Percentiles rank a stretch among this genome's conserved stretches.
Conservation (phyloP, 164 flowering plant species). For the Magnolia officinalis region DNA sequence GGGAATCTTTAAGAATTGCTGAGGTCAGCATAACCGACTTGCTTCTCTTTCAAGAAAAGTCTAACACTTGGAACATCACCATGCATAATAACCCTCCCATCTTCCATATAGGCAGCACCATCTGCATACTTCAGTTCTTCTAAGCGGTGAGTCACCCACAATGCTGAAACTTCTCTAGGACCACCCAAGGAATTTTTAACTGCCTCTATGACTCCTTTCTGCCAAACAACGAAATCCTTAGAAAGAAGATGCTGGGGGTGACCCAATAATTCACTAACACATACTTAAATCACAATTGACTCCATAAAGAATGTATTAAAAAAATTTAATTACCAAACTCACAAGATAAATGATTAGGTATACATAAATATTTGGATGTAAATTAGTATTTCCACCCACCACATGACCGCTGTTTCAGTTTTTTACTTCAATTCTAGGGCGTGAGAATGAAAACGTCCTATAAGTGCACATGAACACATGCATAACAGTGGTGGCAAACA, state of each 20-base stretch:
- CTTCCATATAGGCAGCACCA: constrained; percentile 94
- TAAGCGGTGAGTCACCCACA: constrained; percentile 93
- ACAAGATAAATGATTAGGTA: background rate
- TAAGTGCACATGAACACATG: too few relatives aligned
- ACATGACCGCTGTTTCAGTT: too few relatives aligned
- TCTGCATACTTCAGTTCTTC: constrained; percentile 93
- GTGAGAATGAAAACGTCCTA: too few relatives aligned
- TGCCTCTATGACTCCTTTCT: constrained; percentile 84
- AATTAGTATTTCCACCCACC: too few relatives aligned
- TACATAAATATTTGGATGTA: background rate
- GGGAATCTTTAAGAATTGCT: constrained; percentile 23
- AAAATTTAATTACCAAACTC: too few relatives aligned
- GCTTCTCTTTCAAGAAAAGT: constrained; percentile 40
- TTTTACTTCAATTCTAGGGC: too few relatives aligned
- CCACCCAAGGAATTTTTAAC: constrained; percentile 55
- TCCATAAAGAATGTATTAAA: background rate
- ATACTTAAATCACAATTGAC: too few relatives aligned
- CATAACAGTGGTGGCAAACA: too few relatives aligned
- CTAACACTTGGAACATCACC: constrained; percentile 43
- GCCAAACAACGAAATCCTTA: constrained; percentile 6
- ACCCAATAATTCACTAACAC: background rate
- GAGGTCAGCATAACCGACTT: constrained; percentile 41
- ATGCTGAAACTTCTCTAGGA: constrained; percentile 67
- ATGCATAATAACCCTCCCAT: constrained; percentile 60
- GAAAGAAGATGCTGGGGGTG: background rate